Base-by-base conservation (phyloP, 352 stramenopile genomes). In the Phytophthora syringae region DNA sequence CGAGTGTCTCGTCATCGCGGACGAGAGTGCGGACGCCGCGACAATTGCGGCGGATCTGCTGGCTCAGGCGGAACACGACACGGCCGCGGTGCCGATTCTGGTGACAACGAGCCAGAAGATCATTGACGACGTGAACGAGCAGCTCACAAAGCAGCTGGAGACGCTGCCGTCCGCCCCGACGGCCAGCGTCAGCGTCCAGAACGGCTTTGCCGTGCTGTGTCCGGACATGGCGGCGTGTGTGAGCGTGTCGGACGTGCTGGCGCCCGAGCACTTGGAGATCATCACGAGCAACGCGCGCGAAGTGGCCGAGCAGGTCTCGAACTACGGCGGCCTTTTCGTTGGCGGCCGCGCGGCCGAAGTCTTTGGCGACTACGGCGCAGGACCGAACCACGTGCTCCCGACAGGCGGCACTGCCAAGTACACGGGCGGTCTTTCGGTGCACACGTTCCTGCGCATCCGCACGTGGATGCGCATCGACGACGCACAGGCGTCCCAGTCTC, bases 381-480 rank as follows among this genome's bases (percentile, higher is more conserved):
- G 98, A n/a, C 98, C 98, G 10, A 99, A 99, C 80, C 98, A 99
- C 74, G 98, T 99, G 27, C 84, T 99, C 10, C 98, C 98, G 12
- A 99, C 98, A 0, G 95, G 94, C 43, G 97, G 97, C 56, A 99
- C 97, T 6, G 96, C 94, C 43, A 90, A 96, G 64, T 99, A 99
- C 86, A 99, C 97, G 7, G 98, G 98, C 36, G 98, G 98, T 40
- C 84, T 99, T 39, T 98, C 84, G 10, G 97, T 99, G 12, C 98
- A 99, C 76, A 99, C 97, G 57, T 99, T 99, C 82, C 83, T 99
- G 52, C 86, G 97, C 43, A 98, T 99, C 49, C 86, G 97, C 48
- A 99, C 97, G 42, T 99, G 97, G 95, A 98, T 99, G 96, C 89
- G 96, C 63, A 98, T 99, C 50, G 95, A 99, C 70, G 83, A 98